Evolutionary conservation across 2,329 filamentous ascomycete genomes (phyloP), one percentile per base, ranked within the genome.

Genomic region (Mollisiaceae sp.): DNA sequence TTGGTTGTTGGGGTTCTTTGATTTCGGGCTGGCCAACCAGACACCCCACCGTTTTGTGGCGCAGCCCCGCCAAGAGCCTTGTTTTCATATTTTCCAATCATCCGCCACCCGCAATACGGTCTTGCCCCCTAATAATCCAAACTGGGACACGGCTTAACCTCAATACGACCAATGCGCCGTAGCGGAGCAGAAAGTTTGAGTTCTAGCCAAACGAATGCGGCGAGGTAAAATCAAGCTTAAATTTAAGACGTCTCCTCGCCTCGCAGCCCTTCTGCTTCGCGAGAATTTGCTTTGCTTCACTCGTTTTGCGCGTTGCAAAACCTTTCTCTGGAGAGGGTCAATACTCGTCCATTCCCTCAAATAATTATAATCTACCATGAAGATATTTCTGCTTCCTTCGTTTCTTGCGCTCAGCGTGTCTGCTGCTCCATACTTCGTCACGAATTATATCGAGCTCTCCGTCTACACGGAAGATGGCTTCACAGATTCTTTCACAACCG

Each of bases 401-500:
- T 57, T 66, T 24, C 52, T 60, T 35, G 63, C 69, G 38, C n/a
- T 61, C 41, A 45, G 59, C 45, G 67, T 57, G 5, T 64, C 62
- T 12, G 67, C 70, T 52, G 68, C 68, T 45, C 68, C 70, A 12
- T 71, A 70, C 35, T 57, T 71, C 15, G 66, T 71, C 24, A 70
- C 70, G 4, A 67, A 45, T 2, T 69, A 70, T 39, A 60, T 72
- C 18, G 63, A 66, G n/a, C 24, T 70, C 1, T 70, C 67, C 14
- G 64, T 71, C 4, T 65, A 70, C 32, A 68, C 65, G 20, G 36
- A 65, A 8, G 14, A n/a, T 14, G 64, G 38, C 12, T 57, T 32
- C 55, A 67, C 58, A 1, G 18, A 43, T n/a, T 22, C 39, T 14
- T 18, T 22, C 8, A 67, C 64, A 12, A 65, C 58, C 1, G 20